phyloP scores from a whole-genome alignment of 1,139 yeast genomes.

The Candida sojae region DNA sequence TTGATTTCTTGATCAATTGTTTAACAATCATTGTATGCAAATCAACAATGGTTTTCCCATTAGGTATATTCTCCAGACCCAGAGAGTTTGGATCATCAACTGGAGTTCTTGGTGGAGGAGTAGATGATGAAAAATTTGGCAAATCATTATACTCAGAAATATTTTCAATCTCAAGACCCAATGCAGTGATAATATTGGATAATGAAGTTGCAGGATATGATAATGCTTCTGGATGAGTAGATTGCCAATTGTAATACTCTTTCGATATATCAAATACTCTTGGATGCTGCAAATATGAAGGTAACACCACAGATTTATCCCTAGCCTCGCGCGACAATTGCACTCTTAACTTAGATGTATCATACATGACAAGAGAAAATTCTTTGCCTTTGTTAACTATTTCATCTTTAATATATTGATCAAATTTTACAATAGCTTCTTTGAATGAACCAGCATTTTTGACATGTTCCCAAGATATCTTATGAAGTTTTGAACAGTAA shows the following conservation, averaged over 20 bases:
- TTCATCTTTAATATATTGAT: slow-evolving; percentile 46
- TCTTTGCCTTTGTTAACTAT: slow-evolving; percentile 47
- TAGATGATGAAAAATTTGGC: slow-evolving; percentile 9
- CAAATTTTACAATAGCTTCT: slow-evolving; percentile 61
- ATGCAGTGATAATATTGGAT: slow-evolving; percentile 55
- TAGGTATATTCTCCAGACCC: slow-evolving; percentile 8
- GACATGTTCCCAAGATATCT: slow-evolving; percentile 66
- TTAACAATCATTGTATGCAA: slow-evolving; percentile 45
- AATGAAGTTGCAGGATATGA: slow-evolving; percentile 53
- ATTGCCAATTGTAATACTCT: slow-evolving; percentile 75
- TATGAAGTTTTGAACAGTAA: slow-evolving; percentile 53
- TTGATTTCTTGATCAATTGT: slow-evolving; percentile 55
- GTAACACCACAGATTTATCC: slow-evolving; percentile 71
- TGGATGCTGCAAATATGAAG: slow-evolving; percentile 75
- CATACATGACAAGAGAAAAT: slow-evolving; percentile 68
- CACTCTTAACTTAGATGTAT: slow-evolving; percentile 71
- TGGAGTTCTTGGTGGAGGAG: slow-evolving; percentile 9
- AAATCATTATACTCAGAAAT: slow-evolving; percentile 13
- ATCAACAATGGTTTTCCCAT: slow-evolving; percentile 12
- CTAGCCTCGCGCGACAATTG: slow-evolving; percentile 80
- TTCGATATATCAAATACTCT: slow-evolving; percentile 72
- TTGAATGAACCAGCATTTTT: slow-evolving; percentile 54
- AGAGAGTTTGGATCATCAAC: slow-evolving; percentile 7
- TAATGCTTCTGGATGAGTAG: slow-evolving; percentile 58
- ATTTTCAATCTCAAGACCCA: slow-evolving; percentile 51